Conservation (phyloP, 1,284 basidiomycete genomes). For the Hemileia vastatrix region DNA sequence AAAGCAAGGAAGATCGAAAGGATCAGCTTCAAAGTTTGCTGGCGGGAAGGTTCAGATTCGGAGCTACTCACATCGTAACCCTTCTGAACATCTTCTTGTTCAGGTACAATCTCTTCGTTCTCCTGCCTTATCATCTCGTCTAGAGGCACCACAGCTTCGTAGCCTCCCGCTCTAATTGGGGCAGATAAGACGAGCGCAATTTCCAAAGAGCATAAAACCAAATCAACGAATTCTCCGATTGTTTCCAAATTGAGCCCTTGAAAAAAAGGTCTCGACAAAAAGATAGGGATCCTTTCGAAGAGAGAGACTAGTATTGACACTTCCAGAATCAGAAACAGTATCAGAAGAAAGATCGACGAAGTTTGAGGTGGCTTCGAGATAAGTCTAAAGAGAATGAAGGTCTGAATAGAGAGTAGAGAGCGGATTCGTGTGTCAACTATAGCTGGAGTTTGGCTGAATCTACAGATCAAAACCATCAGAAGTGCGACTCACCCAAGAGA, state of each 20-base stretch:
- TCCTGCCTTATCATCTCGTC: constrained; percentile 25
- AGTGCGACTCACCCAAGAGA: no score
- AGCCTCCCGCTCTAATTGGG: constrained; percentile 31
- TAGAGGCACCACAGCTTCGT: constrained; percentile 26
- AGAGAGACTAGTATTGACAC: no score
- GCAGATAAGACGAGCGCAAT: constrained; percentile 25
- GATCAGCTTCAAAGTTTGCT: not conserved
- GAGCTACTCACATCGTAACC: constrained; percentile 24
- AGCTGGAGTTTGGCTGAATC: no score
- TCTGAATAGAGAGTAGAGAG: no score
- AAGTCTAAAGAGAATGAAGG: no score
- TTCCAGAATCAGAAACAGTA: no score
- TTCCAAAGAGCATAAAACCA: constrained; percentile 16
- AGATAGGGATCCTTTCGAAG: constrained; percentile 5
- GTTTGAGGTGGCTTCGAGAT: no score
- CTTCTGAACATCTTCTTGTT: constrained; percentile 20
- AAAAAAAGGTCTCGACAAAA: not conserved
- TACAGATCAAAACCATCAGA: no score
- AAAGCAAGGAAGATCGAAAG: not conserved
- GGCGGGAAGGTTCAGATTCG: not conserved
- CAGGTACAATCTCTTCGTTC: constrained; percentile 13
- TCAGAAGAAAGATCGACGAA: no score
- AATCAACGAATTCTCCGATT: constrained; percentile 12
- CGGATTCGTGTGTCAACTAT: no score
- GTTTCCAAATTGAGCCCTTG: not conserved